Evolutionary conservation across 805 yeast genomes (phyloP), one percentile per base, ranked within the genome.

Genomic region (Metschnikowia matae): DNA sequence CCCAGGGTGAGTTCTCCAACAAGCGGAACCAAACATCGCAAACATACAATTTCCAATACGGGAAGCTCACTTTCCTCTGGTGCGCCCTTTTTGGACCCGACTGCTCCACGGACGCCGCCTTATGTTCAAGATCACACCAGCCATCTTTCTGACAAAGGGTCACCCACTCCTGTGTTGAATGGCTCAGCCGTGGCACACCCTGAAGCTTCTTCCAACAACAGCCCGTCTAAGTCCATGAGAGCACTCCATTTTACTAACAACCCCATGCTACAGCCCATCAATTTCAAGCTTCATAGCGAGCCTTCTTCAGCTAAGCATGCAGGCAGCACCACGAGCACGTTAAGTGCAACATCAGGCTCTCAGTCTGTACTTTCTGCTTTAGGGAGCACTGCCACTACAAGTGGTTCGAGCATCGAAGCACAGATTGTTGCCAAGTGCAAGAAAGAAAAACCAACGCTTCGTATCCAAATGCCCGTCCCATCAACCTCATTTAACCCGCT

Each of bases 391-490:
- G 34, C 34, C 15, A 14, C 20, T 15, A 14, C 37, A 18, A 37
- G 11, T 18, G 31, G 26, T 13, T 20, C 45, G 38, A 42, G 20
- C 21, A 21, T 33, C 7, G 45, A 42, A 3, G 14, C 15, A 21
- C 45, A 20, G 15, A 33, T 33, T 33, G 36, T 20, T 6, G 34
- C 33, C 2, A 36, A 39, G 33, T 62, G 65, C 42, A 70, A 70
- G 41, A 68, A 78, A 38, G 76, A 77, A 33, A 75, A 80, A 51
- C 82, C 84, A 1, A 77, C 83, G 34, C 66, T 84, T 40, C 80
- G 82, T 52, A 73, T 86, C 18, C 90, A 85, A 62, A 85, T 86
- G 90, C 92, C 91, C 3, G 76, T 82, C 2, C 91, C 92, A 1
- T 76, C 83, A 0, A 64, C 61, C 48, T 58, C 71, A 2, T 53